These are phyloP conservation scores for Ogataea salicorniae DNA, from an alignment of 805 yeast species.

Conservation along the genomic window DNA sequence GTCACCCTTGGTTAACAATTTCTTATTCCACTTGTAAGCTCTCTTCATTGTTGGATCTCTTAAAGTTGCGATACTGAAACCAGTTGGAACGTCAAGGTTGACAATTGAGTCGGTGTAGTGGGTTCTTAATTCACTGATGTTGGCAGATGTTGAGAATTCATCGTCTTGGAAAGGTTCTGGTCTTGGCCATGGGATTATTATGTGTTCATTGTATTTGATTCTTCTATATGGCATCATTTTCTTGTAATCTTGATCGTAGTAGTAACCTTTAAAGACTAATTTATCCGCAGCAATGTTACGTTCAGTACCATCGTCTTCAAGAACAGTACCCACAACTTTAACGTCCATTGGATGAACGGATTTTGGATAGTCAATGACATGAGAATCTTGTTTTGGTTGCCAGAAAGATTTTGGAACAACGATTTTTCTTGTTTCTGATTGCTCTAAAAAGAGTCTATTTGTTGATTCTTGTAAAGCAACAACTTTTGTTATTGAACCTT, in stretches of 20 bases:
- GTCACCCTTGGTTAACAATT: slow-evolving; percentile 51
- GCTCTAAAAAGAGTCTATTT: slow-evolving; percentile 62
- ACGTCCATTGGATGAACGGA: slow-evolving; percentile 56
- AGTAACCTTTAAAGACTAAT: slow-evolving; percentile 58
- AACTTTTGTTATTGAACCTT: slow-evolving; percentile 71
- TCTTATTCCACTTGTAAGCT: slow-evolving; percentile 50
- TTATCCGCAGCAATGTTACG: slow-evolving; percentile 77
- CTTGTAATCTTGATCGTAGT: slow-evolving; percentile 71
- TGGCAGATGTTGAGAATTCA: slow-evolving; percentile 50
- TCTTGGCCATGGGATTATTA: slow-evolving; percentile 87
- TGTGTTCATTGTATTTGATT: slow-evolving; percentile 61
- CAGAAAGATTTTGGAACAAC: slow-evolving; percentile 71
- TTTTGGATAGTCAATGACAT: slow-evolving; percentile 64
- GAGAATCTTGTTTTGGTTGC: slow-evolving; percentile 67
- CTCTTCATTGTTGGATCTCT: slow-evolving; percentile 71
- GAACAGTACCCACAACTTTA: slow-evolving; percentile 73
- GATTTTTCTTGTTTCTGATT: slow-evolving; percentile 56
- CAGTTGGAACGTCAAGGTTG: slow-evolving; percentile 63
- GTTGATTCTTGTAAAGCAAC: slow-evolving; percentile 52
- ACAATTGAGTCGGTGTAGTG: slow-evolving; percentile 65
- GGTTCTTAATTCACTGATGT: slow-evolving; percentile 63
- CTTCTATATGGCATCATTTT: slow-evolving; percentile 72
- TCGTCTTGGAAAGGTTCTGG: slow-evolving; percentile 58
- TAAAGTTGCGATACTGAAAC: slow-evolving; percentile 48
- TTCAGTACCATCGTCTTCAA: slow-evolving; percentile 56